These are phyloP conservation scores for Phytophthora vignae DNA, from an alignment of 352 stramenopile genomes.

Conservation along the genomic window DNA sequence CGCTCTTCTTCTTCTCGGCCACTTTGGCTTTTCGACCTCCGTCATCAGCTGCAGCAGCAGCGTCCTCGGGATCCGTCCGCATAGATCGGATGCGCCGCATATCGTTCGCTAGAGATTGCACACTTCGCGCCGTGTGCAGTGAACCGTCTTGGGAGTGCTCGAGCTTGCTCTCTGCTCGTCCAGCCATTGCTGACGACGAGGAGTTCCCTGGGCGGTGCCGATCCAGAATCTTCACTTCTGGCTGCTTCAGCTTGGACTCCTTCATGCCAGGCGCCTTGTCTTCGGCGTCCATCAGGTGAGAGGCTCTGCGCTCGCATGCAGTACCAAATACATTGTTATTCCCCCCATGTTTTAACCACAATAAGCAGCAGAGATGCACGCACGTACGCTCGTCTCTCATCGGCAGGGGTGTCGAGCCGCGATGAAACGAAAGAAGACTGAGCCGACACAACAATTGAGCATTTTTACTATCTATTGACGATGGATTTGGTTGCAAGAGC, in stretches of 20 bases:
- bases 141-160: conserved; percentile 26
- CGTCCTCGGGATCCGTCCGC: conserved; percentile 38
- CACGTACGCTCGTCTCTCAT: conserved; percentile 49
- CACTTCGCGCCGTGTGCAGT: conserved; percentile 74
- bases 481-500: neutral
- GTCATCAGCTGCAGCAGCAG: conserved; percentile 32
- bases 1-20: conserved; percentile 64
- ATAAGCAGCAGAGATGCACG: neutral
- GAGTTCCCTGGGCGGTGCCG: conserved; percentile 35
- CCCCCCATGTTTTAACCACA: neutral
- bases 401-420: conserved; percentile 26
- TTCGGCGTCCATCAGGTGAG: conserved; percentile 24
- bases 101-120: conserved; percentile 84
- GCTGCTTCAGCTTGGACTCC: conserved; percentile 81
- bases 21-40: conserved; percentile 37
- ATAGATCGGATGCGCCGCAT: conserved; percentile 80
- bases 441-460: neutral
- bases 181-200: conserved; percentile 23
- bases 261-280: conserved; percentile 44
- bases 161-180: conserved; percentile 56
- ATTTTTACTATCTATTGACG: neutral
- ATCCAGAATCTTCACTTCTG: conserved; percentile 65
- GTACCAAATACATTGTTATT: neutral
- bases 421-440: conserved; percentile 15
- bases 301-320: conserved; percentile 22